Conservation (phyloP, 345 rosid species). For the Euclidium syriacum region DNA sequence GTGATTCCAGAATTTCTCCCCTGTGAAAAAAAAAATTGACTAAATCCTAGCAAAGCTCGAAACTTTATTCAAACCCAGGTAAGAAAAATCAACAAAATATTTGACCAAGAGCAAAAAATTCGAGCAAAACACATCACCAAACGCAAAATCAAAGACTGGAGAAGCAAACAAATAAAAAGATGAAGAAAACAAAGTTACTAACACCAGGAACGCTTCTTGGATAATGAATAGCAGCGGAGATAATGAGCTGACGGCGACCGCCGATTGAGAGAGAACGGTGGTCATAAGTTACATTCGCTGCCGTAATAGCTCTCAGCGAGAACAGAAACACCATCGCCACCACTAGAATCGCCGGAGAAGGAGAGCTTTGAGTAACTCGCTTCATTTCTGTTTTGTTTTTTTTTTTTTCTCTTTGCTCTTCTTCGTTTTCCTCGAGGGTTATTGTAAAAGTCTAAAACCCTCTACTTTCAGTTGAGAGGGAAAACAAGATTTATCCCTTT, state of each 20-base stretch:
- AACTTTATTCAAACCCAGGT: neutral
- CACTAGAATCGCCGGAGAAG: constrained; percentile 9
- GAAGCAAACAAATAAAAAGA: neutral
- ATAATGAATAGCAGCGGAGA: constrained; percentile 71
- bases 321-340: constrained; percentile 14
- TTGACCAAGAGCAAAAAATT: neutral
- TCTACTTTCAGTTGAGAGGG: neutral
- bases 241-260: constrained; percentile 57
- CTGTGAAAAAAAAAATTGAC: neutral
- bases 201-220: constrained; percentile 77
- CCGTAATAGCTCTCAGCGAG: constrained; percentile 8
- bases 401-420: neutral
- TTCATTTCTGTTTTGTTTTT: constrained; percentile 4
- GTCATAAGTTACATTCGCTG: constrained; percentile 53
- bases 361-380: constrained; percentile 4
- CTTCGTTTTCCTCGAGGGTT: neutral
- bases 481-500: constrained; percentile 21
- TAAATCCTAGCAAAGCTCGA: constrained; percentile 1
- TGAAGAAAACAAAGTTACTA: constrained; percentile 3
- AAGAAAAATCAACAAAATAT: neutral
- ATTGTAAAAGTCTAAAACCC: neutral
- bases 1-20: neutral
- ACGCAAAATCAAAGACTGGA: neutral
- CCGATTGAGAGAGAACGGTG: constrained; percentile 53
- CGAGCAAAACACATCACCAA: neutral